These are phyloP conservation scores for Curvularia sp. DNA, from an alignment of 2,329 filamentous ascomycete species.

Conservation along the genomic window DNA sequence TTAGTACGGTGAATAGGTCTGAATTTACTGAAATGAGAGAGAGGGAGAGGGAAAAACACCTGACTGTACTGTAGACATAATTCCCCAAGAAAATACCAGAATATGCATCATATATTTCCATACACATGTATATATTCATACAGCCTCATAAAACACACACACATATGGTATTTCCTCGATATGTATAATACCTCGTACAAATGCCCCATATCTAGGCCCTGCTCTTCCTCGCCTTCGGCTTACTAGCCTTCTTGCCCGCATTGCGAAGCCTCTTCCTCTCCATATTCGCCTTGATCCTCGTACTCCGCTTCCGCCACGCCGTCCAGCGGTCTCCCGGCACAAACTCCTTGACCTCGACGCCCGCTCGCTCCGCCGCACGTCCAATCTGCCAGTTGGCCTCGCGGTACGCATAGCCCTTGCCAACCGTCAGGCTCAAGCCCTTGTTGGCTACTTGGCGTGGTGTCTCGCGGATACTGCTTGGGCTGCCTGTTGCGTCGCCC, in stretches of 20 bases:
- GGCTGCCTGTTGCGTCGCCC: constrained; percentile 12
- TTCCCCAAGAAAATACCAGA: background rate
- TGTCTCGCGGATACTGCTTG: constrained; percentile 31
- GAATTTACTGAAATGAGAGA: background rate
- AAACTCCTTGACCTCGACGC: constrained; percentile 63
- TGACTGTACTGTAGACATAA: background rate
- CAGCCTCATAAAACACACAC: background rate
- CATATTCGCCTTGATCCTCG: constrained; percentile 59
- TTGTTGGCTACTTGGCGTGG: constrained; percentile 46
- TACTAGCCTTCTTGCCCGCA: constrained; percentile 49
- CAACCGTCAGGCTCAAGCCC: constrained; percentile 30
- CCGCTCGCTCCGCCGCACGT: constrained; percentile 66
- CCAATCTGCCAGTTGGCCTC: constrained; percentile 74
- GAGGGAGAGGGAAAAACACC: no score
- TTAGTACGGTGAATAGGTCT: background rate
- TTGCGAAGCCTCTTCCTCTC: constrained; percentile 64
- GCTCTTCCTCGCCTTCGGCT: constrained; percentile 41
- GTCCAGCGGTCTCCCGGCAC: constrained; percentile 67
- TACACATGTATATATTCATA: constrained; percentile 8
- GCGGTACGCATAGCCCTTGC: constrained; percentile 68
- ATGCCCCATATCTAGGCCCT: constrained; percentile 24
- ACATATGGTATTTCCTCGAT: background rate
- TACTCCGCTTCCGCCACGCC: constrained; percentile 68
- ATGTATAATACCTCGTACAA: background rate
- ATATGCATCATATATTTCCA: background rate